A percentile compares a stretch with the other conserved stretches of the same genome.
Conservation (phyloP, 2,329 filamentous ascomycete genomes). For the Penicillium corylophilum region DNA sequence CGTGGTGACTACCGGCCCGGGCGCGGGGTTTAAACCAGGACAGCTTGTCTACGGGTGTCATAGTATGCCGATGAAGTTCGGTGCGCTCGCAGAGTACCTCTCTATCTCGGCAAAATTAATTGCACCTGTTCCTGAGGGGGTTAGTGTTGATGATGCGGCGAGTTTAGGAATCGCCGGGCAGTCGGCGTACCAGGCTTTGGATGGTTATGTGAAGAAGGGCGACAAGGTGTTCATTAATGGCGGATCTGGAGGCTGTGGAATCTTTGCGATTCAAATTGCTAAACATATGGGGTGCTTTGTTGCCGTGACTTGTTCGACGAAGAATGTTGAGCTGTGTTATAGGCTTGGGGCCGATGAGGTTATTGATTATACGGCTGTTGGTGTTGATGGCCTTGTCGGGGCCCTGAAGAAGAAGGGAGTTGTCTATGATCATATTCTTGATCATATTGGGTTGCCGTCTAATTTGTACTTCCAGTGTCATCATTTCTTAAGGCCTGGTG, state of each 20-base stretch:
- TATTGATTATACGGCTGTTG: conserved; percentile 56
- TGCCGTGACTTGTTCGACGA: conserved; percentile 57
- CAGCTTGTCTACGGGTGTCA: conserved; percentile 49
- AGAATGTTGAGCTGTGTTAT: conserved; percentile 58
- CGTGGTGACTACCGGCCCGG: conserved; percentile 38
- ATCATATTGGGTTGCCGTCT: conserved; percentile 55
- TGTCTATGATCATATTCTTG: conserved; percentile 56
- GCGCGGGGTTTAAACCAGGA: conserved; percentile 37
- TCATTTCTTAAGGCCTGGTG: conserved; percentile 50
- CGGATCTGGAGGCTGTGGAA: conserved; percentile 62
- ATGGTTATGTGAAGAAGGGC: conserved; percentile 51
- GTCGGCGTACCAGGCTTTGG: conserved; percentile 51
- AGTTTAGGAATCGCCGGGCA: conserved; percentile 47
- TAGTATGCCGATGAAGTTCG: conserved; percentile 34
- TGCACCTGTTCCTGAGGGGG: conserved; percentile 44
- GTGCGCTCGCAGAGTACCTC: conserved; percentile 48
- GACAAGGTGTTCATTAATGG: conserved; percentile 65
- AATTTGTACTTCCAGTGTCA: conserved; percentile 56
- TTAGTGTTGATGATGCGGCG: conserved; percentile 45
- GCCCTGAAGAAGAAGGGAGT: conserved; percentile 49
- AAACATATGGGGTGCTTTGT: conserved; percentile 61
- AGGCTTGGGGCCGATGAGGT: conserved; percentile 63
- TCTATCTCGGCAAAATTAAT: conserved; percentile 34
- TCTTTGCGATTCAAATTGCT: conserved; percentile 63
- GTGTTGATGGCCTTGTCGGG: conserved; percentile 50